Conservation (phyloP, 2,329 filamentous ascomycete species). For the Cladophialophora bantiana region DNA sequence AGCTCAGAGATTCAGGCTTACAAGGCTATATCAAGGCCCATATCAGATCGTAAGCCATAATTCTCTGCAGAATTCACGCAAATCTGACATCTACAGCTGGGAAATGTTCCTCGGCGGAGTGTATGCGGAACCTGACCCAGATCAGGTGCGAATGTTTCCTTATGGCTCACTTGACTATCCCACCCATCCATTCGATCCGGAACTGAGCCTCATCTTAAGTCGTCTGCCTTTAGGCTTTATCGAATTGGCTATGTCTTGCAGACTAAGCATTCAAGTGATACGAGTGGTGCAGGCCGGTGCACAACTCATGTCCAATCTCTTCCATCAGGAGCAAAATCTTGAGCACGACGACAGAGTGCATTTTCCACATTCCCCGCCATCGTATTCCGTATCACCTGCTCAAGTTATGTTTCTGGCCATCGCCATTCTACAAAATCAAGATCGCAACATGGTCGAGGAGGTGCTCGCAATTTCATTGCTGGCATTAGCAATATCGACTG, state of each 20-base stretch:
- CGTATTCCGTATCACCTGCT: background rate
- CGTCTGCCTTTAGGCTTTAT: conserved; percentile 8
- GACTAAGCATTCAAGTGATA: conserved; percentile 11
- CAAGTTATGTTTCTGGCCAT: conserved; percentile 9
- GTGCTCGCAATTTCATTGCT: conserved; percentile 11
- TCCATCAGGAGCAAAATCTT: background rate
- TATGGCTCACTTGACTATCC: conserved; percentile 10
- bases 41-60: conserved; percentile 11
- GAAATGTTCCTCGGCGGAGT: background rate
- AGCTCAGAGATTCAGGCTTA: background rate
- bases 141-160: conserved; percentile 6
- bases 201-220: conserved; percentile 5
- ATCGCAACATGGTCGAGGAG: conserved; percentile 13
- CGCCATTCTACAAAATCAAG: background rate
- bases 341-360: background rate
- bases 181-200: conserved; percentile 2
- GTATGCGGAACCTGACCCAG: conserved; percentile 5
- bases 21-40: conserved; percentile 18
- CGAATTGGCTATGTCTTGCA: conserved; percentile 15
- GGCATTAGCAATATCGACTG: conserved; percentile 12
- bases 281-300: background rate
- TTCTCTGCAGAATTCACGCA: background rate
- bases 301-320: conserved; percentile 3
- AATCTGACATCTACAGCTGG: conserved; percentile 12
- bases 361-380: background rate